Base-by-base conservation (phyloP, 495 filamentous ascomycete species). In the Acidomyces sp. region DNA sequence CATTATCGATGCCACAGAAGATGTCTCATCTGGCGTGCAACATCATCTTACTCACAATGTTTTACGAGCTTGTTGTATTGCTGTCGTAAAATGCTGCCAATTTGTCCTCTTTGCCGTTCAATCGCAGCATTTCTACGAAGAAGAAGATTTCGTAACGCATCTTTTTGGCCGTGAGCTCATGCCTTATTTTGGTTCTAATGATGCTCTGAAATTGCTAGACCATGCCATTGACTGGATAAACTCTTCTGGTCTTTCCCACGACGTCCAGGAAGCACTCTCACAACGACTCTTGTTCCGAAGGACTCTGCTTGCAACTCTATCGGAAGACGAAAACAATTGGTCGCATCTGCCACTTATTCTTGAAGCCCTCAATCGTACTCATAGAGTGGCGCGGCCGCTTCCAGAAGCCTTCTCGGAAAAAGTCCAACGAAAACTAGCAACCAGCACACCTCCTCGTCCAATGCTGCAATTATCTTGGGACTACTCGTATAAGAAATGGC, bases 131-230 rank as follows among this genome's bases (percentile, higher is more conserved):
- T 93, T 77, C 50, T 93, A 84, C 55, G 90, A 97, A 82, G 90
- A 97, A 62, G 90, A 97, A 61, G 90, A 97, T 52, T 95, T 96
- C 49, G 81, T 86, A 17, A 83, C 82, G 3, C 85, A 92, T 56
- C 74, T 87, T 0, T 96, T 88, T 56, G 79, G 85, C 46, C 73
- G 87, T 20, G 70, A 68, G 29, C 68, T 99, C 0, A 62, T 96
- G 20, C 71, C 77, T 25, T 58, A 68, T 4, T 67, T 87, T 26
- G 67, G 75, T 22, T 52, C 59, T 4, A 59, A 64, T 4, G 64
- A 71, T 7, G 72, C 88, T 29, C 54, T 70, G 17, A 55, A 62
- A n/a, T 51, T 79, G 23, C 59, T 93, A 29, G 63, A 74, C 31
- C 59, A 72, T 31, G 82, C 81, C 20, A 48, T 75, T 12, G 51